A percentile compares a stretch with the other conserved stretches of the same genome.
phyloP scores from a whole-genome alignment of 805 yeast genomes.

The Wickerhamomyces silvicola region DNA sequence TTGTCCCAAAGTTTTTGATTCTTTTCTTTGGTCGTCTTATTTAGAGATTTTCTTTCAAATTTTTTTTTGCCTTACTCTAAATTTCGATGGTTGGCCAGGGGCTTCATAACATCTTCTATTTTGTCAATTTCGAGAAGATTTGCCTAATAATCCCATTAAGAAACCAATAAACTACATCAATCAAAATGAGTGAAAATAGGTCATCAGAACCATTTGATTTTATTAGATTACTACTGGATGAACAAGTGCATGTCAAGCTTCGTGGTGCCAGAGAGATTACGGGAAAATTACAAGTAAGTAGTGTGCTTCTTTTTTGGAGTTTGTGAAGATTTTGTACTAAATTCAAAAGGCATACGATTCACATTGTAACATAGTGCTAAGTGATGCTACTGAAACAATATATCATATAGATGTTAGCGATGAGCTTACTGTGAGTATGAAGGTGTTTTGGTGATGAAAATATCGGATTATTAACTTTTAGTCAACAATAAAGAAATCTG shows the following conservation, averaged over 20 bases:
- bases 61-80: too few species aligned
- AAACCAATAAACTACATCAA: slow-evolving; percentile 1
- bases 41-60: too few species aligned
- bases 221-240: slow-evolving; percentile 81
- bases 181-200: slow-evolving; percentile 11
- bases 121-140: neutral
- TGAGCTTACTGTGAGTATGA: slow-evolving; percentile 28
- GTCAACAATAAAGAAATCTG: slow-evolving; percentile 52
- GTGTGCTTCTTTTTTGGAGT: neutral
- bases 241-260: slow-evolving; percentile 76
- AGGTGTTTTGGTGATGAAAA: neutral
- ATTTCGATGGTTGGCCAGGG: too few species aligned
- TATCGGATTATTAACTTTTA: slow-evolving; percentile 18
- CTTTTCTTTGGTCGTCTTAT: neutral
- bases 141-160: neutral
- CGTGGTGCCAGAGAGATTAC: slow-evolving; percentile 91
- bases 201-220: slow-evolving; percentile 80
- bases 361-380: slow-evolving; percentile 91
- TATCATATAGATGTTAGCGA: slow-evolving; percentile 49
- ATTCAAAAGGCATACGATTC: slow-evolving; percentile 71
- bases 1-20: neutral
- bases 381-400: slow-evolving; percentile 86
- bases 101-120: too few species aligned
- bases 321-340: neutral
- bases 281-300: slow-evolving; percentile 74